Base-by-base conservation (phyloP, 192 early-diverging fungal genomes). In the Mortierella antarctica region DNA sequence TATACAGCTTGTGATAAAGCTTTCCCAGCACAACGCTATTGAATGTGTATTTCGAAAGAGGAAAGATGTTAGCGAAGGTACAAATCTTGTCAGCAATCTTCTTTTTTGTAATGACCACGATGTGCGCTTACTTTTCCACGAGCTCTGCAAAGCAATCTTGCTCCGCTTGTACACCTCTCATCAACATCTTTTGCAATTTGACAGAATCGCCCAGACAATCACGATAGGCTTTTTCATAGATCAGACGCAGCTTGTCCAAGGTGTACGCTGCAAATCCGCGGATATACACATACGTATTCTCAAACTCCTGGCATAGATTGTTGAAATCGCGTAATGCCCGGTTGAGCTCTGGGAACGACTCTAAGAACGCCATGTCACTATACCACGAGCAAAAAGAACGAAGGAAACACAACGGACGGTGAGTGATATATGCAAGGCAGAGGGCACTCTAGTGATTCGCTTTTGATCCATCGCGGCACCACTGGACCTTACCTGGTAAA, bases 1-100 rank as follows among this genome's bases (percentile, higher is more conserved):
- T 82, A 62, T 80, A 89, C 17, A 89, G 84, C 40, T 89, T 89
- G 5, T 89, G 80, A 55, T 88, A 85, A n/a, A 88, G 62, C 41
- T 81, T 83, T 7, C 84, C 75, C 72, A 88, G 76, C 0, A 87
- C 81, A 12, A 88, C 73, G 57, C 87, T 88, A 76, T 15, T 17
- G 18, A 20, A 46, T 31, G 21, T 10, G 18, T 42, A 57, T 54
- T 62, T 14, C 15, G 54, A 56, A n/a, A 3, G 65, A 56, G 20
- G 58, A 21, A 39, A 53, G 45, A 15, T n/a, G 21, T 23, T 39
- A 57, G 51, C 13, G 31, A 52, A 4, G 46, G 15, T 42, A 8
- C 13, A 14, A 9, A 9, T 31, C 31, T 3, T 31, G 31, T 31
- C 31, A 2, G 31, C 40, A 23, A 53, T 17, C 15, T 54, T 54